Percentiles rank a stretch among this genome's conserved stretches.
These are phyloP conservation scores for Hirschfeldia incana DNA, from an alignment of 345 rosid species.

Conservation along the genomic window DNA sequence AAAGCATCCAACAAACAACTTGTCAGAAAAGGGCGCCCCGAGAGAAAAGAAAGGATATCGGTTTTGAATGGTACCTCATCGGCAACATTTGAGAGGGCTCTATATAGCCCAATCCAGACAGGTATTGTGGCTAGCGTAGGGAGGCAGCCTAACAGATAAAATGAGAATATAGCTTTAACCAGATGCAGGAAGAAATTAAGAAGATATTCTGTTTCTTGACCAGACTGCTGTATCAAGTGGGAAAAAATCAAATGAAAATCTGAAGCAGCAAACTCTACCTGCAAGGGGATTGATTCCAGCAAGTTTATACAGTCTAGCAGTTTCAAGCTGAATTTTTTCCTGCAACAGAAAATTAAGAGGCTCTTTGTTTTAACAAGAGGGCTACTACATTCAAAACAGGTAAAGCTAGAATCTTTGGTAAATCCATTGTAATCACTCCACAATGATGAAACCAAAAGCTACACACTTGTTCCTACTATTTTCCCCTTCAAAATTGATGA, in stretches of 20 bases:
- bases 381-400: background rate
- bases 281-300: conserved; percentile 94
- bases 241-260: background rate
- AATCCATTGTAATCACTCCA: conserved; percentile 5
- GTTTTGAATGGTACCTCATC: conserved; percentile 56
- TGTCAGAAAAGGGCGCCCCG: background rate
- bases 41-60: no score
- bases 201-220: background rate
- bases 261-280: conserved; percentile 47
- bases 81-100: conserved; percentile 98
- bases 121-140: conserved; percentile 98
- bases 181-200: background rate
- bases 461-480: background rate
- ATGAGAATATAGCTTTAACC: conserved; percentile 2
- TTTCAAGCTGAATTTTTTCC: conserved; percentile 94
- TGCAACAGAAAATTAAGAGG: conserved; percentile 39
- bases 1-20: conserved; percentile 27
- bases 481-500: background rate
- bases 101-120: conserved; percentile 93
- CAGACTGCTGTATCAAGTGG: background rate
- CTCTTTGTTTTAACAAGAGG: background rate
- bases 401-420: background rate
- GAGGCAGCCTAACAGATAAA: conserved; percentile 60
- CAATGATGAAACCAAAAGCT: background rate
- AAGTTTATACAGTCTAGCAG: conserved; percentile 86